Evolutionary conservation across 768 basidiomycete species (phyloP).

Genomic region (Mycena filopes): DNA sequence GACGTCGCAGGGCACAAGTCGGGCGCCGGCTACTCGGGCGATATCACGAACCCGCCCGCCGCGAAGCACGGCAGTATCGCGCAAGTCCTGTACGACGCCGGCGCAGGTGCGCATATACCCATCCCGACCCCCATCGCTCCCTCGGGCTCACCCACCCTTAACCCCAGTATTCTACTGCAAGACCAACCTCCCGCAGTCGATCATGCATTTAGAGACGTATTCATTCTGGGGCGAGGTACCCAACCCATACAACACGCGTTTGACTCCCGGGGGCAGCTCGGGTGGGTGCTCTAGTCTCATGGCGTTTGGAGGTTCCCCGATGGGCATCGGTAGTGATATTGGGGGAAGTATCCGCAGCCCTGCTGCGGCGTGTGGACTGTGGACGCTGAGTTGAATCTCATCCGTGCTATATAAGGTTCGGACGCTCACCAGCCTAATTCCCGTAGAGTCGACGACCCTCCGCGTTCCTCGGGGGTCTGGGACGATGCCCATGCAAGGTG

Average conservation of each 20-base stretch:
- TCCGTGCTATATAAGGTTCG: background rate
- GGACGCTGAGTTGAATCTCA: conserved; percentile 29
- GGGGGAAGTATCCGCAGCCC: conserved; percentile 47
- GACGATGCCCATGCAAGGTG: conserved; percentile 51
- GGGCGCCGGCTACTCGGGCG: conserved; percentile 46
- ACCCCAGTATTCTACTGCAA: conserved; percentile 52
- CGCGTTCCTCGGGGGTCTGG: conserved; percentile 62
- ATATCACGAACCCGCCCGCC: conserved; percentile 18
- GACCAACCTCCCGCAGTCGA: conserved; percentile 53
- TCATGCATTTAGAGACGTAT: conserved; percentile 49
- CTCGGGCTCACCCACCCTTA: conserved; percentile 17
- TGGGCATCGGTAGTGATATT: conserved; percentile 55
- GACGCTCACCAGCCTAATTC: background rate
- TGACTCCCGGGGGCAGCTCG: conserved; percentile 60
- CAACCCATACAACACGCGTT: conserved; percentile 55
- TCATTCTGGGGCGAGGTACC: conserved; percentile 46
- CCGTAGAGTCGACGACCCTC: conserved; percentile 28
- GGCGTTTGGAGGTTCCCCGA: conserved; percentile 54
- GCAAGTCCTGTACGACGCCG: conserved; percentile 50
- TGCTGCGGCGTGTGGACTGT: conserved; percentile 34
- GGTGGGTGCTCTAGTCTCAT: conserved; percentile 62
- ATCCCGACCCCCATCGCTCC: conserved; percentile 35
- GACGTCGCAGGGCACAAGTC: conserved; percentile 54
- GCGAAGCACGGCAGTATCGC: conserved; percentile 37
- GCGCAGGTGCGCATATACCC: conserved; percentile 48